Conservation (phyloP, 1,284 basidiomycete genomes). For the Ustilago shanxiensis region DNA sequence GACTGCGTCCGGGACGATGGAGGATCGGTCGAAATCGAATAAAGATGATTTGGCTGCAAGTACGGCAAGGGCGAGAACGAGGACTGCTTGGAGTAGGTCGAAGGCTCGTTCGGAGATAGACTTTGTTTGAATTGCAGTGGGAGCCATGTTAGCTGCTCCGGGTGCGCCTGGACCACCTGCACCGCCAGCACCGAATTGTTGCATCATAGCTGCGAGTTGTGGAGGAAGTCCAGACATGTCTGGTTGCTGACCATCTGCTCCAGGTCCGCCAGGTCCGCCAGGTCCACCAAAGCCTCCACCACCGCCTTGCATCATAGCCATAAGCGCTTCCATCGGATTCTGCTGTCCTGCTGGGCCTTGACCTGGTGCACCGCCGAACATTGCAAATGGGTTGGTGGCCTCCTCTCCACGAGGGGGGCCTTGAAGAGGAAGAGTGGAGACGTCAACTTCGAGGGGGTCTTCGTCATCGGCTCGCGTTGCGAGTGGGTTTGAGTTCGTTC, state of each 20-base stretch:
- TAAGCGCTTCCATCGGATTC: constrained; percentile 50
- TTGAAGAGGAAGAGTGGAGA: constrained; percentile 32
- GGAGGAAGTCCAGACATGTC: constrained; percentile 47
- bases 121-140: constrained; percentile 21
- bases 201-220: constrained; percentile 56
- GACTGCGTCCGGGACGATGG: constrained; percentile 20
- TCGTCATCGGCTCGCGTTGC: constrained; percentile 32
- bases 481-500: neutral
- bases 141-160: constrained; percentile 1
- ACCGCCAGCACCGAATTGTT: constrained; percentile 44
- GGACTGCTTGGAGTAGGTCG: constrained; percentile 40
- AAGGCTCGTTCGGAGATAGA: constrained; percentile 35
- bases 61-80: constrained; percentile 37
- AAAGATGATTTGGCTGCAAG: constrained; percentile 44
- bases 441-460: constrained; percentile 61
- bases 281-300: constrained; percentile 21
- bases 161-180: constrained; percentile 10
- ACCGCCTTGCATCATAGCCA: constrained; percentile 56
- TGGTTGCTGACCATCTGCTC: constrained; percentile 19
- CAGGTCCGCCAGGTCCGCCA: constrained; percentile 17
- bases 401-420: constrained; percentile 23
- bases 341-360: constrained; percentile 11
- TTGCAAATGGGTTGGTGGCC: constrained; percentile 36
- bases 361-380: constrained; percentile 24
- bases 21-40: constrained; percentile 40